Evolutionary conservation across 1,284 basidiomycete species (phyloP), one percentile per base, ranked within the genome.

Genomic region (Cutaneotrichosporon dermatis): DNA sequence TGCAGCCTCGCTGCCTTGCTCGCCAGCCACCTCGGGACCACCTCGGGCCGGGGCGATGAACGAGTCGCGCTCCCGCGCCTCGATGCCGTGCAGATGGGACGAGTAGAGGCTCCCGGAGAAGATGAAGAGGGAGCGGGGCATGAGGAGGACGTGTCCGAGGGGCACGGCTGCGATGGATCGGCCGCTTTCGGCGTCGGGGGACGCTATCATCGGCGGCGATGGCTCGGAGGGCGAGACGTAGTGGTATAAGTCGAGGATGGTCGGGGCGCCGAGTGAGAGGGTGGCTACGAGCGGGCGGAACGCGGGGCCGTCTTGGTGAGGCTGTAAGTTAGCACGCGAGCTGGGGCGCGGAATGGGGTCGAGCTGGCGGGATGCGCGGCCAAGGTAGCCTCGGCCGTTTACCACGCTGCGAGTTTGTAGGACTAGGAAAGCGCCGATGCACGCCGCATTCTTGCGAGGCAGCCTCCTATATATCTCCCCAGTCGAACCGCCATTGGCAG

Each of bases 281-380:
- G 93, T 97, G 1, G 91, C 88, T 0, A 97, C 93, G 6, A 89
- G 86, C 0, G 92, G 89, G 68, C 87, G 82, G 78, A 96, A 97
- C 4, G 88, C 85, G 0, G 88, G 87, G 0, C 94, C 93, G 73
- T 97, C 94, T 78, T 96, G 87, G 70, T 96, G 94, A 1, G 92
- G 91, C 90, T 92, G 73, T 9, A n/a, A 10, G 58, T 67, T 48
- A 66, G 67, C 48, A 35, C 39, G 25, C 42, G 6, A 7, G 8
- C 42, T 43, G 42, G 6, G 10, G 35, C 40, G 43, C 6, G 13
- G 34, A 46, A n/a, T 15, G 3, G 10, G 10, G 15, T 37, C 40
- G 42, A 6, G 42, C 42, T 43, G 42, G 10, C 6, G 13, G 10
- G 42, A 37, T 25, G 25, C 25, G 25, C 25, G 25, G 25, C 25